Base-by-base conservation (phyloP, 768 basidiomycete genomes). In the Boletus eberwhitei region DNA sequence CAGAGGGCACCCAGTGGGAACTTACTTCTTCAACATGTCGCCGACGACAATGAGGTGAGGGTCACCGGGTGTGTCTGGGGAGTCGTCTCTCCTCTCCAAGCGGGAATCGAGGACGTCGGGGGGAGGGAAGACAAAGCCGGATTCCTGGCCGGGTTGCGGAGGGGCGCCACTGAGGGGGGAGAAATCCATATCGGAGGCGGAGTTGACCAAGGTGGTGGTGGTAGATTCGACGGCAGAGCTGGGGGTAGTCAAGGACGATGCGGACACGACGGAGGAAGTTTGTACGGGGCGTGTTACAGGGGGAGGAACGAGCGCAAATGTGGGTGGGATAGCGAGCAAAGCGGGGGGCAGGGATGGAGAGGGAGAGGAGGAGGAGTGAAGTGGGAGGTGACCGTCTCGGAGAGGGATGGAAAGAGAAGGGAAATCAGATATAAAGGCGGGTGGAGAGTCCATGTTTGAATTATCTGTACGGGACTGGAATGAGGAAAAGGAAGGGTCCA, bases 11-110 rank as follows among this genome's bases (percentile, higher is more conserved):
- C 32, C 22, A 45, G 2, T 17, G 32, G 22, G 21, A 21, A 68
- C 80, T 67, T 61, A 87, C 87, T 80, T 77, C 66, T 77, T 78
- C 38, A 81, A 68, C 73, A 81, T 74, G 62, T 74, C 75, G 13
- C 77, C 76, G 35, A 81, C 74, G 24, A 73, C 75, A 68, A 75
- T 71, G 61, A 86, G 71, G 64, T 82, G 79, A 2, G 79, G 71
- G 49, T 73, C 80, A 24, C 73, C 72, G 24, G 70, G 59, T 4
- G 68, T 50, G 43, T 79, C 75, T 8, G 69, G 69, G 7, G 64
- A 59, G 42, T 38, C 39, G 21, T 63, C 59, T 24, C 57, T 59
- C n/a, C 48, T 22, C 11, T 55, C 55, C 2, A 59, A 12, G n/a
- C 53, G 57, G 45, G 47, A 21, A 57, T 69, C 69, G 50, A 61